Evolutionary conservation across 2,329 filamentous ascomycete species (phyloP), one percentile per base, ranked within the genome.

Genomic region (Colletotrichum acutatum): DNA sequence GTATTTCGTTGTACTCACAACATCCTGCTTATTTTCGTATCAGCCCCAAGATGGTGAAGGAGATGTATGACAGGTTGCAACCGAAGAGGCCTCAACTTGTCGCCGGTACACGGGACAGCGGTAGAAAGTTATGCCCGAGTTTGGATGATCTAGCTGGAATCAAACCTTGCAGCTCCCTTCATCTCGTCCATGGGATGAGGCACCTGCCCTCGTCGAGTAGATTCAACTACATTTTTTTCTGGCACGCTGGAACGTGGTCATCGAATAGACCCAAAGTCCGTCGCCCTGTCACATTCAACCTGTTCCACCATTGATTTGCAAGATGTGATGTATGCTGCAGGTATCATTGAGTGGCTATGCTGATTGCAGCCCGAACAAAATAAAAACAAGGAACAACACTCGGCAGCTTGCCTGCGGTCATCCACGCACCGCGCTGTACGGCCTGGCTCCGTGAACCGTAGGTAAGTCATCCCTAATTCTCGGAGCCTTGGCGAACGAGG

Each of bases 311-410:
- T 6, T 16, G 7, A 19, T n/a, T 14, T 63, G 60, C 9, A 14
- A 63, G 19, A 11, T 42, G 19, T 7, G 26, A 5, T 54, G 5
- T 59, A 60, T 53, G 24, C 12, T 64, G 59, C 37, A 69, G 69
- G 66, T 72, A 72, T 69, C 66, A 72, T 71, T 64, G 30, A 69
- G 42, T n/a, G 58, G 69, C 65, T 63, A 72, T 59, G 66, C 65
- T 72, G 58, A 54, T 30, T 28, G 54, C 56, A 54, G 42, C 30
- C 30, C 49, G n/a, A 32, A 24, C n/a, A 19, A 34, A 66, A 60
- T 37, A 59, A 71, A 68, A 49, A 9, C 42, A 49, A 22, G 8
- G 26, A 26, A 54, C 32, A 56, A 16, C 54, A 28, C 28, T 30
- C 4, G 53, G 53, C 58, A 59, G 58, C 52, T 64, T 49, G 65